Evolutionary conservation across 306 rosid genomes (phyloP), one percentile per base, ranked within the genome.

Genomic region (Begonia masoniana): DNA sequence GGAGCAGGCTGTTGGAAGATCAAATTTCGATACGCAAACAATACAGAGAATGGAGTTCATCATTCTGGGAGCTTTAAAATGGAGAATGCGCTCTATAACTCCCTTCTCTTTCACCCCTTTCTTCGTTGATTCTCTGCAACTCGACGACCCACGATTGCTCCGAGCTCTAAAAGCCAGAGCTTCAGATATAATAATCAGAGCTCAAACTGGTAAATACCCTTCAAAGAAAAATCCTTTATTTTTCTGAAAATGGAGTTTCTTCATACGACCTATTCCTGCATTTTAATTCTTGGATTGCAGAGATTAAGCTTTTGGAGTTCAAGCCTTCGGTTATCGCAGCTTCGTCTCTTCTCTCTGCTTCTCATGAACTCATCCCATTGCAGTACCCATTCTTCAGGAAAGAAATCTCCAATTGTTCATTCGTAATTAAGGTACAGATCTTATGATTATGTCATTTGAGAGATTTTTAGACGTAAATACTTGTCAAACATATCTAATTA

Each of bases 1-100:
- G 52, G 14, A 71, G 60, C 69, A 91, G 80, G 74, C 70, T 17
- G 89, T 76, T 26, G 88, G 72, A 2, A 79, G 87, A 9, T 70
- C 74, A 39, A 78, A 80, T 23, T 91, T 83, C 63, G 95, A 80
- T 70, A 13, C 78, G 7, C 85, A 79, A 69, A 82, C 95, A 42
- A 67, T 91, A 23, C 76, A 81, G 56, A 73, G 94, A 73, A 91
- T 85, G 97, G 95, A 91, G 49, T 62, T 63, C 11, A 57, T 91
- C 50, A 72, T 91, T 5, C 69, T 91, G 69, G 95, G 95, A 43
- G 78, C 82, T 54, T 71, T 91, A 3, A 71, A 91, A 8, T 91
- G 97, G 97, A 46, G 95, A 65, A 85, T 85, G 95, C 95, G 97
- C 39, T 91, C 97, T 2, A 81, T 91, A 52, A 91, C 97, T 5